Evolutionary conservation across 2,329 filamentous ascomycete genomes (phyloP).

Genomic region (Botrytis squamosa): DNA sequence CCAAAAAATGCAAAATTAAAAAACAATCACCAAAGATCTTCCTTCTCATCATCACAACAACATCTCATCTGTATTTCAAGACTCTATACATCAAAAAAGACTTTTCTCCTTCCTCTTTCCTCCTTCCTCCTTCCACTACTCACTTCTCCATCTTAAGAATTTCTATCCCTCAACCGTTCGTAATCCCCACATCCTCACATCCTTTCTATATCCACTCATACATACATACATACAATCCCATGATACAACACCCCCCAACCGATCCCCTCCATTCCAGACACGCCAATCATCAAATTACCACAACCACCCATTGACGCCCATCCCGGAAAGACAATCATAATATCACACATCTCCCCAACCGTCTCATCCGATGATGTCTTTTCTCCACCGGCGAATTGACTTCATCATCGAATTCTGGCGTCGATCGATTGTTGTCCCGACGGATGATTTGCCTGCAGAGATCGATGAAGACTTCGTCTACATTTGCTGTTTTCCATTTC

Average conservation of each 20-base stretch:
- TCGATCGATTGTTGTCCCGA: constrained; percentile 46
- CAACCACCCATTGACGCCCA: not conserved
- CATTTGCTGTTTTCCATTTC: constrained; percentile 48
- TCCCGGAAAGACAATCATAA: constrained; percentile 8
- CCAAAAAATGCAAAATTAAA: not conserved
- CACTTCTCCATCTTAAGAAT: not conserved
- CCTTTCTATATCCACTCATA: not conserved
- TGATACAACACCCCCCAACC: not conserved
- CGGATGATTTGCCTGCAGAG: constrained; percentile 66
- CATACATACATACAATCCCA: not conserved
- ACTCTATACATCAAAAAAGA: not conserved
- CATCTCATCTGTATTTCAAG: not conserved
- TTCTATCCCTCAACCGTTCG: not conserved
- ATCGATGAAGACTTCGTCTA: constrained; percentile 70
- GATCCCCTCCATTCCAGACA: not conserved
- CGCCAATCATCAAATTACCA: constrained; percentile 8
- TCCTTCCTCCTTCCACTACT: not conserved
- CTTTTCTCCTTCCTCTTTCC: no score
- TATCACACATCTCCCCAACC: constrained; percentile 20
- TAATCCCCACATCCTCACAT: not conserved
- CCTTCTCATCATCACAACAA: not conserved
- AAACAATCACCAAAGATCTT: not conserved
- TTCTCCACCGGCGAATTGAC: constrained; percentile 16
- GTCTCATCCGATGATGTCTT: constrained; percentile 13
- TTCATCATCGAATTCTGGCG: constrained; percentile 19